Percentiles rank a stretch among this genome's conserved stretches.
Evolutionary conservation across 805 yeast genomes (phyloP).

Genomic region (Saccharomycopsis lassenensis): DNA sequence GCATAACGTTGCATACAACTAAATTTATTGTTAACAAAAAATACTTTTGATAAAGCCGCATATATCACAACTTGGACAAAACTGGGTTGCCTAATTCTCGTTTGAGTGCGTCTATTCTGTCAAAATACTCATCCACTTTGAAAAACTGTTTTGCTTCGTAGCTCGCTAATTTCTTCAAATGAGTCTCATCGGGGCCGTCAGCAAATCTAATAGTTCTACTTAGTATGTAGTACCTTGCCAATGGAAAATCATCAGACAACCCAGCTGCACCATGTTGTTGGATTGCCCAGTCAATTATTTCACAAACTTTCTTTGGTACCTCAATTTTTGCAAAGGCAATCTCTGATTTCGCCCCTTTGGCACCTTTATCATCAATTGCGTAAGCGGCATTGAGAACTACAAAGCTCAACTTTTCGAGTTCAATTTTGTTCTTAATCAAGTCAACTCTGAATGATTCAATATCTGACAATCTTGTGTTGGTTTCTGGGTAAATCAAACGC

Average conservation of each 20-base stretch:
- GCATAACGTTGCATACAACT: no score
- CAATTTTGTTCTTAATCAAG: conserved; percentile 43
- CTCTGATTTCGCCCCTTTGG: conserved; percentile 44
- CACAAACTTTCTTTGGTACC: conserved; percentile 44
- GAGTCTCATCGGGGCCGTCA: conserved; percentile 65
- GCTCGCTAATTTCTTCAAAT: conserved; percentile 45
- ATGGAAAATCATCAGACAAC: conserved; percentile 47
- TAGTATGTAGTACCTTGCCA: conserved; percentile 41
- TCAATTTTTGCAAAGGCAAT: conserved; percentile 55
- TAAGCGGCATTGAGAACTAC: conserved; percentile 52
- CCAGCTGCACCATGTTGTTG: conserved; percentile 61
- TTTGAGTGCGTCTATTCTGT: conserved; percentile 11
- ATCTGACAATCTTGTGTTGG: conserved; percentile 35
- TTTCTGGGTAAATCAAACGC: conserved; percentile 33
- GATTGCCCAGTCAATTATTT: conserved; percentile 49
- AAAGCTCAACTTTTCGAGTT: conserved; percentile 41
- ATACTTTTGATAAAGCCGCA: no score
- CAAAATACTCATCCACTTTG: conserved; percentile 27
- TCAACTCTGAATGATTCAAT: conserved; percentile 40
- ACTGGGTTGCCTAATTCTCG: conserved; percentile 6
- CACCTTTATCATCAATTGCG: conserved; percentile 40
- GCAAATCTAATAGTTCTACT: conserved; percentile 51
- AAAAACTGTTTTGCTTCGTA: conserved; percentile 31
- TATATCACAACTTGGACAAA: no score
- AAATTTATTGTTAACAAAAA: no score